phyloP scores from a whole-genome alignment of 495 filamentous ascomycete genomes.

The Letharia columbiana region DNA sequence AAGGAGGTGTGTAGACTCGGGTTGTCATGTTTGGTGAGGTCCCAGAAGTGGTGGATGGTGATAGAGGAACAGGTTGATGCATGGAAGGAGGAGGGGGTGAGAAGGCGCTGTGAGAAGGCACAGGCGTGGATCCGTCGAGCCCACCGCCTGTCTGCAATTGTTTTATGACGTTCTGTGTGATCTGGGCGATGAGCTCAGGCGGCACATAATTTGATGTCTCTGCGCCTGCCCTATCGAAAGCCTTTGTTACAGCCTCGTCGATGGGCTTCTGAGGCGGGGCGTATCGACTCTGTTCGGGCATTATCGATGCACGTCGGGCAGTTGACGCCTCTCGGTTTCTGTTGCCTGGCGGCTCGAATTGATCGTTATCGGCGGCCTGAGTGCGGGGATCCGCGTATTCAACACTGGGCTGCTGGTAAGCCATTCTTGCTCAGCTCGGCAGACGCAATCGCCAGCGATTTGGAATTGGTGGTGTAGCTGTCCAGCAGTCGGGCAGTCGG shows the following conservation, averaged over 20 bases:
- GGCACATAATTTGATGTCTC: constrained; percentile 35
- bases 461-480: not conserved
- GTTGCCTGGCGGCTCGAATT: constrained; percentile 4
- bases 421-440: constrained; percentile 19
- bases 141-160: constrained; percentile 41
- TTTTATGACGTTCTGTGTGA: constrained; percentile 46
- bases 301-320: constrained; percentile 8
- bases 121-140: constrained; percentile 28
- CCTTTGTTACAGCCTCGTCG: constrained; percentile 44
- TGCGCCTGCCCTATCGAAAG: constrained; percentile 31
- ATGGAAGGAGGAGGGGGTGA: constrained; percentile 20
- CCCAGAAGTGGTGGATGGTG: constrained; percentile 30
- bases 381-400: constrained; percentile 16
- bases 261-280: constrained; percentile 27
- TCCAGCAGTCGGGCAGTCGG: not conserved
- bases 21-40: constrained; percentile 29
- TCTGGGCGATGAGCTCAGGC: constrained; percentile 43
- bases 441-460: constrained; percentile 12
- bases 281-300: constrained; percentile 25
- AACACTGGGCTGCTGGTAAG: constrained; percentile 20
- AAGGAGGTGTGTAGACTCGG: constrained; percentile 39
- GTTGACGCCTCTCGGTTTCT: constrained; percentile 16
- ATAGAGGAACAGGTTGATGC: constrained; percentile 25
- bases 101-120: constrained; percentile 27
- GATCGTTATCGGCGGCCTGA: constrained; percentile 13